Percentiles rank a stretch among this genome's conserved stretches.
These are phyloP conservation scores for Clavariopsis aquatica DNA, from an alignment of 495 filamentous ascomycete genomes.

Conservation along the genomic window DNA sequence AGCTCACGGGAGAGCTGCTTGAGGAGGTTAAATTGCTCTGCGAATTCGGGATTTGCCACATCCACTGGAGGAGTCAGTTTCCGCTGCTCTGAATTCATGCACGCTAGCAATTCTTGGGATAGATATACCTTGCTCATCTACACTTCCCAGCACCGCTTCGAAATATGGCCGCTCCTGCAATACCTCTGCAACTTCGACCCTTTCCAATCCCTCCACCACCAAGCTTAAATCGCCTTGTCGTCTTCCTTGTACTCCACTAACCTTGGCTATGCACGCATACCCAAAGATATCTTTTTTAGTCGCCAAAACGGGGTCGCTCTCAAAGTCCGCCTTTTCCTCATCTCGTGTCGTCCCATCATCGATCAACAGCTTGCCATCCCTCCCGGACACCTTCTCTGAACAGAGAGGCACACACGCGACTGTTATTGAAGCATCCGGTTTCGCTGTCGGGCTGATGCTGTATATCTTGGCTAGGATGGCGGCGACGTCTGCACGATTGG, in stretches of 20 bases:
- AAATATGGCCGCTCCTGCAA: slow-evolving; percentile 80
- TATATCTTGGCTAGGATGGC: slow-evolving; percentile 78
- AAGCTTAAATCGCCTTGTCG: slow-evolving; percentile 76
- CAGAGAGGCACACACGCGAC: slow-evolving; percentile 81
- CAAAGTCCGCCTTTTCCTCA: slow-evolving; percentile 45
- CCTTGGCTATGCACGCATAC: slow-evolving; percentile 77
- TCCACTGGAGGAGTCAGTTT: slow-evolving; percentile 41
- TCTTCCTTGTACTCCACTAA: slow-evolving; percentile 78
- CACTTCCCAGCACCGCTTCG: slow-evolving; percentile 68
- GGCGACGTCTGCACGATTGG: slow-evolving; percentile 77
- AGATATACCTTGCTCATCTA: slow-evolving; percentile 60
- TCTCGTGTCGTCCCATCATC: slow-evolving; percentile 52
- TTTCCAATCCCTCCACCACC: slow-evolving; percentile 79
- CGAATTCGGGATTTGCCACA: slow-evolving; percentile 54
- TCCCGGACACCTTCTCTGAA: slow-evolving; percentile 63
- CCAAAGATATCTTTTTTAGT: slow-evolving; percentile 71
- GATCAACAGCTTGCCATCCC: slow-evolving; percentile 69
- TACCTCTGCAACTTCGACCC: slow-evolving; percentile 74
- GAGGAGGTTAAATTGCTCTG: slow-evolving; percentile 72
- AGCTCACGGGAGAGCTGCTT: slow-evolving; percentile 83
- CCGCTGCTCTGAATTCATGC: not conserved
- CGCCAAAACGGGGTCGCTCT: slow-evolving; percentile 60
- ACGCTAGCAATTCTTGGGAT: slow-evolving; percentile 5
- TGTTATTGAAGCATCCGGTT: slow-evolving; percentile 65
- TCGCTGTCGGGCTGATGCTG: slow-evolving; percentile 62